Evolutionary conservation across 2,329 filamentous ascomycete species (phyloP).

Genomic region (Pseudogymnoascus sp.): DNA sequence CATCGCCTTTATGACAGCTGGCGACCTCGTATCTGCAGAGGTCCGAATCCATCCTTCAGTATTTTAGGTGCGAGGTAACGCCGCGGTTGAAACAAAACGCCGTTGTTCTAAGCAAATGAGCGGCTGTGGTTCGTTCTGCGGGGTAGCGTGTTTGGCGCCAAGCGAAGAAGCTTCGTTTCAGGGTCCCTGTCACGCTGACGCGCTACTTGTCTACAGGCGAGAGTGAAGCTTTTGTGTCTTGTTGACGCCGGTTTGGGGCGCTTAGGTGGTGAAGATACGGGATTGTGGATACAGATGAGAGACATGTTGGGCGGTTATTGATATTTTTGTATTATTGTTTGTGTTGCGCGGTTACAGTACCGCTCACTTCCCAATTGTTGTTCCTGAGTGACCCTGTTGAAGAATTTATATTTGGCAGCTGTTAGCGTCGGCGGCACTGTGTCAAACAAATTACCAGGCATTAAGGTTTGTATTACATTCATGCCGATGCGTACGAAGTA

Average conservation of each 20-base stretch:
- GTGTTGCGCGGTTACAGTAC: not conserved
- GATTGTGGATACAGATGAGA: slow-evolving; percentile 5
- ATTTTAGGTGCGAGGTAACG: slow-evolving; percentile 5
- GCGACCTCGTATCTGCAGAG: slow-evolving; percentile 8
- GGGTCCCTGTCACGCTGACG: not conserved
- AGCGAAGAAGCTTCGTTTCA: not conserved
- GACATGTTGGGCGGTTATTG: not conserved
- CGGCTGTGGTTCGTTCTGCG: slow-evolving; percentile 1
- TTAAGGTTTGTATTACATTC: slow-evolving; percentile 8
- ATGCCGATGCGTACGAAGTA: not conserved
- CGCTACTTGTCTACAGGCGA: slow-evolving; percentile 2
- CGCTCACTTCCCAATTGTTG: not conserved
- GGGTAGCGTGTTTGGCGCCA: slow-evolving; percentile 9
- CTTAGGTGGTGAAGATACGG: not conserved
- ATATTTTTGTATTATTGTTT: not conserved
- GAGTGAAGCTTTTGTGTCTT: not conserved
- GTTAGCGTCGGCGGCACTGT: slow-evolving; percentile 8
- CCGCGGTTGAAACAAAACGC: not conserved
- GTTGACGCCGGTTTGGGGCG: not conserved
- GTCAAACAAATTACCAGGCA: not conserved
- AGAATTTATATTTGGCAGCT: slow-evolving; percentile 2
- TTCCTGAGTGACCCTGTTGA: not conserved
- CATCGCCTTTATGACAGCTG: not conserved
- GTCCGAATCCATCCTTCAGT: not conserved
- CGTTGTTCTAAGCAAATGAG: not conserved